Evolutionary conservation across 2,329 filamentous ascomycete species (phyloP).

Genomic region (Epichloe gansuensis): DNA sequence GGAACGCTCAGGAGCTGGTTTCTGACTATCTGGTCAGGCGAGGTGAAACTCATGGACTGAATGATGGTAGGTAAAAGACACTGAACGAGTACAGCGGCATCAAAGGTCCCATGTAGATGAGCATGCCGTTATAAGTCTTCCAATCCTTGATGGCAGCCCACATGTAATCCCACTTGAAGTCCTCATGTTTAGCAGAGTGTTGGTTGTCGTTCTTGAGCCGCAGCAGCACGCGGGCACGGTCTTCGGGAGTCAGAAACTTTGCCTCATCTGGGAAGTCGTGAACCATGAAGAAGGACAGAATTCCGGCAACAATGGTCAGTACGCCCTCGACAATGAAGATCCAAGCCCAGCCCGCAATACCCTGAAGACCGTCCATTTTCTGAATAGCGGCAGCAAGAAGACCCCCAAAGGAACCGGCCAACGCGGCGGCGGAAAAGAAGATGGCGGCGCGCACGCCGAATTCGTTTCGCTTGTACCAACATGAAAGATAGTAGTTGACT

Average conservation of each 20-base stretch:
- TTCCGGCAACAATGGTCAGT: conserved; percentile 54
- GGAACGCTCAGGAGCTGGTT: conserved; percentile 36
- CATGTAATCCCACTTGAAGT: conserved; percentile 61
- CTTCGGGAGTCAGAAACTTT: conserved; percentile 55
- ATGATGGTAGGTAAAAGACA: conserved; percentile 75
- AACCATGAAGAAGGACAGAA: conserved; percentile 64
- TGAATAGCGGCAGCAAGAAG: conserved; percentile 61
- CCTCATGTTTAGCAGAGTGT: conserved; percentile 59
- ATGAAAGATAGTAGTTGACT: conserved; percentile 69
- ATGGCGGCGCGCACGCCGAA: conserved; percentile 70
- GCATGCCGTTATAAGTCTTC: conserved; percentile 67
- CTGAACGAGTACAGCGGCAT: conserved; percentile 65
- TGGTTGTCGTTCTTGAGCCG: conserved; percentile 63
- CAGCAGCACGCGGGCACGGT: conserved; percentile 60
- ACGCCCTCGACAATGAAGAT: conserved; percentile 61
- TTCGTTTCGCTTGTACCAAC: conserved; percentile 72
- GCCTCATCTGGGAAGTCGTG: conserved; percentile 73
- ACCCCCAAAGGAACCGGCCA: conserved; percentile 68
- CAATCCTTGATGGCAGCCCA: conserved; percentile 65
- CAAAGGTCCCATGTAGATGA: conserved; percentile 68
- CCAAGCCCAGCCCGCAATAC: conserved; percentile 48
- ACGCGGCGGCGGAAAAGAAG: conserved; percentile 73
- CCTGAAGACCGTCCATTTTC: conserved; percentile 53
- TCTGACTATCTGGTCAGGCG: conserved; percentile 18
- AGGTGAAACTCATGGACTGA: conserved; percentile 32